phyloP scores from a whole-genome alignment of 441 rosid species.

The Adansonia rubrostipa region DNA sequence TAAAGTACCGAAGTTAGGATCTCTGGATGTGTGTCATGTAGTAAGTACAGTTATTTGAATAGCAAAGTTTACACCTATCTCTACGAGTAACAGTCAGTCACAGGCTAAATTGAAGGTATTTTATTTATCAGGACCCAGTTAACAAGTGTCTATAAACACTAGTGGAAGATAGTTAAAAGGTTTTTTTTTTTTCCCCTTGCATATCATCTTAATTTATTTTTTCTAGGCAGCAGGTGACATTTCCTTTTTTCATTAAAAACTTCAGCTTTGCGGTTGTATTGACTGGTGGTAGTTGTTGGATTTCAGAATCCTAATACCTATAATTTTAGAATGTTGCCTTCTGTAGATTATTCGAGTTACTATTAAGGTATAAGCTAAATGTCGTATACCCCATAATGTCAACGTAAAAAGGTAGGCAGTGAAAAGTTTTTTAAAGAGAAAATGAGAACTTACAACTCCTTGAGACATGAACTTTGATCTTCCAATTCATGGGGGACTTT shows the following conservation, averaged over 20 bases:
- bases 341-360: not conserved
- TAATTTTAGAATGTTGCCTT: too few relatives aligned
- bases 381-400: too few relatives aligned
- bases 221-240: too few relatives aligned
- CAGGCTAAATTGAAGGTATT: not conserved
- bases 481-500: conserved; percentile 31
- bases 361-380: not conserved
- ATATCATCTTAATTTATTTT: too few relatives aligned
- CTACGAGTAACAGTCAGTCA: not conserved
- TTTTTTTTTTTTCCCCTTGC: too few relatives aligned
- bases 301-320: not conserved
- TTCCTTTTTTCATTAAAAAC: not conserved
- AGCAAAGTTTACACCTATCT: not conserved
- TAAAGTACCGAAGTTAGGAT: not conserved
- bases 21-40: too few relatives aligned
- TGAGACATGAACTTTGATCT: conserved; percentile 45
- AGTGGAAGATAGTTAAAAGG: too few relatives aligned
- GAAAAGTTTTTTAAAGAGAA: not conserved
- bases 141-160: too few relatives aligned
- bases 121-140: not conserved
- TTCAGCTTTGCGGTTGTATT: conserved; percentile 13
- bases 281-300: conserved; percentile 31
- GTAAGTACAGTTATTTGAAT: too few relatives aligned
- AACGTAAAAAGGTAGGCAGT: not conserved
- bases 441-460: conserved; percentile 52